phyloP scores from a whole-genome alignment of 495 filamentous ascomycete genomes.

The Aspergillus avenaceus region DNA sequence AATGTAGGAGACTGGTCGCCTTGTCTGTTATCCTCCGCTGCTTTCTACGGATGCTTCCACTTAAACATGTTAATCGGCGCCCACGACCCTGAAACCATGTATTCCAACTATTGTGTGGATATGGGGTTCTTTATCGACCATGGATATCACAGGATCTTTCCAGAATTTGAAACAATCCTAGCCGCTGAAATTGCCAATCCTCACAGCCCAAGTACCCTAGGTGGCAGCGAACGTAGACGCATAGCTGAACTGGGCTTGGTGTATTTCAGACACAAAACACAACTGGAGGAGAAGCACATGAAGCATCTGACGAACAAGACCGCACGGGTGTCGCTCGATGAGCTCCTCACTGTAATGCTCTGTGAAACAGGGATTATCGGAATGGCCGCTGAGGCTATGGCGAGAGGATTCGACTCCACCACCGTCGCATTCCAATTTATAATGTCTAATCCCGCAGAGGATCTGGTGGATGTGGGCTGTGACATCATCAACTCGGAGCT shows the following conservation, averaged over 20 bases:
- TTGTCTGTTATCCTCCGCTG: no score
- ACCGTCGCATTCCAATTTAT: constrained; percentile 23
- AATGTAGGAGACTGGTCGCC: no score
- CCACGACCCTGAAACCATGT: not conserved
- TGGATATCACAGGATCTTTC: no score
- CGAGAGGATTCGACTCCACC: constrained; percentile 20
- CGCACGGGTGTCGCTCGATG: not conserved
- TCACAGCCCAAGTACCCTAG: no score
- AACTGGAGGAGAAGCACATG: not conserved
- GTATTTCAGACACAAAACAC: not conserved
- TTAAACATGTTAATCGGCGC: no score
- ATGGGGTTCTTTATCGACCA: not conserved
- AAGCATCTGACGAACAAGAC: not conserved
- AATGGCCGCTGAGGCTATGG: constrained; percentile 10
- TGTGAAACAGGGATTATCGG: not conserved
- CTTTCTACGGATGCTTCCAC: no score
- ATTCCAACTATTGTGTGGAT: not conserved
- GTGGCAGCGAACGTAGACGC: not conserved
- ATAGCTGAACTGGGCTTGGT: not conserved
- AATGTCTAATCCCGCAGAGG: constrained; percentile 26
- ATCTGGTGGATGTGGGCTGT: constrained; percentile 29
- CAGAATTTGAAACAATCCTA: no score
- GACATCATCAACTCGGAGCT: constrained; percentile 30
- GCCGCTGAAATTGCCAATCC: no score
- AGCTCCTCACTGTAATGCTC: not conserved